These are phyloP conservation scores for Talaromyces rugulosus DNA, from an alignment of 2,329 filamentous ascomycete genomes.

Conservation along the genomic window DNA sequence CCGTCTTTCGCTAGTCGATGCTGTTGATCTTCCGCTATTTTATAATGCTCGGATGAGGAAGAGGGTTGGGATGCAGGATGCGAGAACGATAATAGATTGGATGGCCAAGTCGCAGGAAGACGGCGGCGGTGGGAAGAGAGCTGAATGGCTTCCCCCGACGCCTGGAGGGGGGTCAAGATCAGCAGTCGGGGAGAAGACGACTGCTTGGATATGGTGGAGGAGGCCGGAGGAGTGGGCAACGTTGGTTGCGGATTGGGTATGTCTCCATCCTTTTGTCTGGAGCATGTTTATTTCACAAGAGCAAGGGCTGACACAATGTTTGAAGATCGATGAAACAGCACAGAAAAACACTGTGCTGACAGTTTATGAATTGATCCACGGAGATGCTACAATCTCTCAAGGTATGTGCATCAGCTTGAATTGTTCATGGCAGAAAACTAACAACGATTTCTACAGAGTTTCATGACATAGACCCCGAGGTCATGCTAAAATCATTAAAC, in stretches of 20 bases:
- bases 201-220: conserved; percentile 77
- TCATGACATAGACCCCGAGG: conserved; percentile 78
- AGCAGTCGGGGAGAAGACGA: conserved; percentile 39
- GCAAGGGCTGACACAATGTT: neutral
- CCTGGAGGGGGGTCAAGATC: conserved; percentile 44
- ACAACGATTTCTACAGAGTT: conserved; percentile 57
- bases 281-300: conserved; percentile 23
- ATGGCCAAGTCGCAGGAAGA: conserved; percentile 48
- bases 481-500: conserved; percentile 73
- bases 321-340: conserved; percentile 68
- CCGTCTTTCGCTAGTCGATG: conserved; percentile 64
- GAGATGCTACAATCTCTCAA: conserved; percentile 70
- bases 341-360: conserved; percentile 88
- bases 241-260: conserved; percentile 67
- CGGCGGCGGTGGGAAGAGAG: conserved; percentile 44
- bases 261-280: neutral
- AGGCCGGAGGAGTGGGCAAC: conserved; percentile 87
- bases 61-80: conserved; percentile 50
- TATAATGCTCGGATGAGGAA: conserved; percentile 42
- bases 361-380: conserved; percentile 83
- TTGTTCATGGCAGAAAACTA: neutral
- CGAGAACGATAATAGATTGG: conserved; percentile 51
- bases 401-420: conserved; percentile 45
- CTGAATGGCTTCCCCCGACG: conserved; percentile 56
- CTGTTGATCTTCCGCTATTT: conserved; percentile 57